These are phyloP conservation scores for Acanthamoeba culbertsoni DNA, from an alignment of 208 protist genomes.

Conservation along the genomic window DNA sequence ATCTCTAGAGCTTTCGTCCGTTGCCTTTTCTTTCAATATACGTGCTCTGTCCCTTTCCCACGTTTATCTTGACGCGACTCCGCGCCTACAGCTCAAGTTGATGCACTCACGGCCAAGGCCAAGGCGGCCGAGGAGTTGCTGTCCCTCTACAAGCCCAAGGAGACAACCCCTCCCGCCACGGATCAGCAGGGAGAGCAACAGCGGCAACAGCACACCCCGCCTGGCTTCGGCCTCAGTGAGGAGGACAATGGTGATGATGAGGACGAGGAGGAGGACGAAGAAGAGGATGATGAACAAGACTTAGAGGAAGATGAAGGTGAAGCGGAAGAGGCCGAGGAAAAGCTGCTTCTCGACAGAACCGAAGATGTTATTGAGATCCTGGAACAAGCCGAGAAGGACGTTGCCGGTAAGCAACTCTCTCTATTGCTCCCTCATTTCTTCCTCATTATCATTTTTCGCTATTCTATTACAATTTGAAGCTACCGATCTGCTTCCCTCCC, in stretches of 20 bases:
- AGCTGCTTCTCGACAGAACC: background rate
- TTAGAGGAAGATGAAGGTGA: background rate
- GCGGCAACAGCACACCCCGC: background rate
- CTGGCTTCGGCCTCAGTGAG: background rate
- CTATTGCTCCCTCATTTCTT: background rate
- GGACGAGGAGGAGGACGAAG: conserved; percentile 59
- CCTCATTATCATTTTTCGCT: no score
- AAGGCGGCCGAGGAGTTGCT: conserved; percentile 68
- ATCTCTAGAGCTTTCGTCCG: background rate
- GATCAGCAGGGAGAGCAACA: background rate
- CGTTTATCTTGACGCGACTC: background rate
- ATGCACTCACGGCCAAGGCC: conserved; percentile 62
- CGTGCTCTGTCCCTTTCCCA: background rate
- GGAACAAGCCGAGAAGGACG: conserved; percentile 15
- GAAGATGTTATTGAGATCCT: conserved; percentile 4
- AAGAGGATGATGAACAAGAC: conserved; percentile 58
- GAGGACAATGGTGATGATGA: background rate
- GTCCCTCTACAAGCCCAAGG: conserved; percentile 61
- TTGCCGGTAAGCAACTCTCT: background rate
- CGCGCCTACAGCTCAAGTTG: conserved; percentile 61
- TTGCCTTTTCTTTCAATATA: background rate
- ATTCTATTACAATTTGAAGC: no score
- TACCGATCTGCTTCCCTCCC: no score
- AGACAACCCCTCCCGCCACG: background rate
- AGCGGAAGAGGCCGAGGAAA: background rate